These are phyloP conservation scores for Prunus dulcis DNA, from an alignment of 306 rosid species.

Conservation along the genomic window DNA sequence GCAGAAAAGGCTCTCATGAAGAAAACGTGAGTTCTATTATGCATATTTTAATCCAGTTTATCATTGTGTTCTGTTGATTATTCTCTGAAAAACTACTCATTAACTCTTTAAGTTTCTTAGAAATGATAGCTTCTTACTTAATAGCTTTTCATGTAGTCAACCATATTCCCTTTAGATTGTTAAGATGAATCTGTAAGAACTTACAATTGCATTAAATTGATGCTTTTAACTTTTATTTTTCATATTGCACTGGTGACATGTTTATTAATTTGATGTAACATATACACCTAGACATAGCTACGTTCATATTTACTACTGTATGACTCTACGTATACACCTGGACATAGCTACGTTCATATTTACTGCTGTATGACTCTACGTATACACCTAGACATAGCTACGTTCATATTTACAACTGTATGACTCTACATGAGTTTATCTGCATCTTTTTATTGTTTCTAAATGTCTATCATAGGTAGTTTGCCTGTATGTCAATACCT, in stretches of 20 bases:
- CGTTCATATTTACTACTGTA: too few relatives aligned
- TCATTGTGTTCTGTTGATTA: not conserved
- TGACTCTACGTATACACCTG: too few relatives aligned
- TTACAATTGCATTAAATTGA: not conserved
- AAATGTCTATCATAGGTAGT: not conserved
- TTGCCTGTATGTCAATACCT: not conserved
- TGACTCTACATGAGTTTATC: not conserved
- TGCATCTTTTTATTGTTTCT: not conserved
- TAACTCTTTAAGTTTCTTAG: not conserved
- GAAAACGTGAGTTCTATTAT: conserved; percentile 61
- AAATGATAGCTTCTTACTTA: too few relatives aligned
- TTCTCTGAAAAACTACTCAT: too few relatives aligned
- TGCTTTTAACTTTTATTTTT: not conserved
- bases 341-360: too few relatives aligned
- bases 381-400: too few relatives aligned
- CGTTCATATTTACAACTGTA: too few relatives aligned
- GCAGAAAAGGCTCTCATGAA: conserved; percentile 85
- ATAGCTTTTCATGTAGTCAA: not conserved
- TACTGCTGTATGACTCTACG: too few relatives aligned
- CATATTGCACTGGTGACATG: not conserved
- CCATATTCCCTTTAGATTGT: not conserved
- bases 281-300: not conserved
- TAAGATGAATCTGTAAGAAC: not conserved
- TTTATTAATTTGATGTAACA: not conserved
- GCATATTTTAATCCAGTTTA: not conserved